phyloP scores from a whole-genome alignment of 306 rosid genomes.

The Clitoria ternatea region DNA sequence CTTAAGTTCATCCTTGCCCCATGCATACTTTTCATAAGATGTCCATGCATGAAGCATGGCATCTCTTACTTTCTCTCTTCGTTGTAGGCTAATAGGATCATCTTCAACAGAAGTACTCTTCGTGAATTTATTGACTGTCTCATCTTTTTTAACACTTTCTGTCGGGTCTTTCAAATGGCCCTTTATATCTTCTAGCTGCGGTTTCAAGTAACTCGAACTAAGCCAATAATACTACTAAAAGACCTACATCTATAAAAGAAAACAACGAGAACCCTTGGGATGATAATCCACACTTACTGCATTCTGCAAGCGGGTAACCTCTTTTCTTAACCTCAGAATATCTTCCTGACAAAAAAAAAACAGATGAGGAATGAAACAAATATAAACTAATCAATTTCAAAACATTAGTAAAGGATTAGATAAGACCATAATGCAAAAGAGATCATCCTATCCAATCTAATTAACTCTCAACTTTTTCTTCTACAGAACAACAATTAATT shows the following conservation, averaged over 20 bases:
- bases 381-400: not conserved
- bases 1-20: conserved; percentile 74
- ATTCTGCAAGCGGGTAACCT: conserved; percentile 33
- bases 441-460: not conserved
- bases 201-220: conserved; percentile 23
- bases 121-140: not conserved
- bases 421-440: not conserved
- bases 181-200: conserved; percentile 36
- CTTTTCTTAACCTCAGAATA: conserved; percentile 37
- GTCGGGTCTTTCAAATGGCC: not conserved
- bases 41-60: conserved; percentile 73
- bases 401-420: not conserved
- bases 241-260: not conserved
- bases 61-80: conserved; percentile 49
- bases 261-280: not conserved
- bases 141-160: conserved; percentile 7
- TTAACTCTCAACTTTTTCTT: not conserved
- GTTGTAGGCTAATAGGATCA: conserved; percentile 34
- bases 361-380: not conserved
- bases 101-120: conserved; percentile 24
- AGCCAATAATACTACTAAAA: not conserved
- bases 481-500: not conserved
- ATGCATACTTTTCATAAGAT: conserved; percentile 59
- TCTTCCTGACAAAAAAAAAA: conserved; percentile 24
- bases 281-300: conserved; percentile 26